Base-by-base conservation (phyloP, 1,284 basidiomycete species). In the Naganishia albida region DNA sequence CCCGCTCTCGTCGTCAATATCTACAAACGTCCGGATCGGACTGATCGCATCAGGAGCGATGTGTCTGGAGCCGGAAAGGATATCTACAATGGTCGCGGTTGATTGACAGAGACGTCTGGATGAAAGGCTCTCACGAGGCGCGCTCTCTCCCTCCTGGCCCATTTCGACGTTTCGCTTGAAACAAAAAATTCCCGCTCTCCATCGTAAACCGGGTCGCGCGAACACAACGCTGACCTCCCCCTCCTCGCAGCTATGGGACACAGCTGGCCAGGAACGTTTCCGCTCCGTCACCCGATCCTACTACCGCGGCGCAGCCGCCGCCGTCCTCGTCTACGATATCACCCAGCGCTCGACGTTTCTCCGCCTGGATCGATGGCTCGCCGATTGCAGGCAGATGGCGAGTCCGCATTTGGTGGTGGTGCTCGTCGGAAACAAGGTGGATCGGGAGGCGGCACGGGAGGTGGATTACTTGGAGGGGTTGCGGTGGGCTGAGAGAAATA, bases 231-330 rank as follows among this genome's bases (percentile, higher is more conserved):
- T 34, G 10, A 34, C 10, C 20, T 20, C 51, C 26, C 18, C 13
- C 49, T 18, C 51, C 51, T 30, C 6, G 8, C 43, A 64, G 63
- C 81, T 96, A 60, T 97, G 93, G 93, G 93, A 96, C 79, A 96
- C 93, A n/a, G 93, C 93, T 43, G 93, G 93, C 20, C 93, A 96
- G 80, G 93, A 96, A 79, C 84, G 93, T 68, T 96, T 96, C 77
- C 85, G 92, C 72, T 94, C 91, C n/a, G 95, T 99, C 16, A 98
- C 95, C 13, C 83, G 94, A 69, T 94, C 91, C 74, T 98, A 99
- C 79, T 98, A 98, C 78, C 87, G 95, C 62, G 93, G 93, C 23
- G 92, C 95, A 16, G 92, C 92, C 3, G 92, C 91, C n/a, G 91
- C 89, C 40, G 86, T 98, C 62, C 84, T 98, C 20, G 93, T 97